Base-by-base conservation (phyloP, 345 rosid species). In the Sapria himalayana region DNA sequence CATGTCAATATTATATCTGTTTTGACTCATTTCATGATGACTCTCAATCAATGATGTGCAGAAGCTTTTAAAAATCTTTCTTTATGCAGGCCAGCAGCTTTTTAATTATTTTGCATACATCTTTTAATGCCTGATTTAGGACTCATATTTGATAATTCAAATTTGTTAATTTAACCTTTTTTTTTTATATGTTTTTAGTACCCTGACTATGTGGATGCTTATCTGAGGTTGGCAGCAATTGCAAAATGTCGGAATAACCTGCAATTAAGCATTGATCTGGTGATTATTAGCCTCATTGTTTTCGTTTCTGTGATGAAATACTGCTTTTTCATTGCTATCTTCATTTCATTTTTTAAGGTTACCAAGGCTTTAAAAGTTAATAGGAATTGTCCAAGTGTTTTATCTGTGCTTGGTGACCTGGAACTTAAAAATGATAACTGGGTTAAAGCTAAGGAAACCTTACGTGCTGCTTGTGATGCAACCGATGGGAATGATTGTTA, bases 381-480 rank as follows among this genome's bases (percentile, higher is more conserved):
- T 53, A 78, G 75, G 20, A 86, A 76, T 65, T 58, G 60, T 67
- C 72, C 93, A 42, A 82, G 76, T 72, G 91, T 91, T 19, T 65
- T 86, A 53, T 82, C 94, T 32, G 67, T 86, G 71, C 93, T 86
- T 49, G 98, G 98, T 64, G 94, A 81, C 56, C 57, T 86, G 55
- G 98, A 86, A 72, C 98, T 86, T 44, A 86, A 82, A 68, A 86
- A 76, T 54, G 98, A 86, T 65, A 94, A 86, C 53, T 86, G 98
- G 98, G 98, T 86, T 37, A 86, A 82, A 71, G 98, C 98, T 40
- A 86, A 86, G 60, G 98, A 86, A 63, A 86, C 98, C 19, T 63
- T 78, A 45, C 85, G 98, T 43, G 75, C 98, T 63, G 94, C 92
- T 47, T 76, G 70, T 70, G 94, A 86, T 62, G 93, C 76, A 31